Base-by-base conservation (phyloP, 495 filamentous ascomycete species). In the Physcia stellaris region DNA sequence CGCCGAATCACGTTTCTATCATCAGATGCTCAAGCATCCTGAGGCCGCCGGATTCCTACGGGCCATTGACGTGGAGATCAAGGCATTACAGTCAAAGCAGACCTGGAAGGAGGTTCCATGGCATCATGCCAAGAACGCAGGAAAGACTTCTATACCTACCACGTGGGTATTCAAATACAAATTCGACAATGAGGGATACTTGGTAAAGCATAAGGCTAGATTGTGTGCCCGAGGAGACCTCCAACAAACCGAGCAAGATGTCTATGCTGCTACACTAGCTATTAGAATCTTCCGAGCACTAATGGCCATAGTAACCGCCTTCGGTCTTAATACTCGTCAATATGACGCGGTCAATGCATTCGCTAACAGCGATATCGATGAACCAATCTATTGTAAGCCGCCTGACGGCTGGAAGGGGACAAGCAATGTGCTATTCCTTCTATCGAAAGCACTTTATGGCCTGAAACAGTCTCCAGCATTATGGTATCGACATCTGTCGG, bases 311-410 rank as follows among this genome's bases (percentile, higher is more conserved):
- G 40, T 44, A 4, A 47, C 53, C n/a, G 47, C 40, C 21, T 57
- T 52, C 37, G 37, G 53, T 33, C 46, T 57, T 10, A 49, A 57
- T 35, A 39, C 39, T n/a, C 32, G 26, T 2, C 43, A 57, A 34
- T 47, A 33, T 16, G 46, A 59, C 37, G 45, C 47, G 16, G 43
- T 57, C 12, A 59, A 49, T 35, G 54, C 57, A 1, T 59, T 61
- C n/a, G 32, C 12, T 2, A 35, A 35, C 17, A 15, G n/a, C 32
- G 32, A 35, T 10, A 35, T 35, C 22, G 17, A 35, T 20, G 32
- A 35, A 16, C 9, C 18, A 38, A 28, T 12, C 12, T 38, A 38
- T 24, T 24, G 16, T 17, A 24, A 7, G 5, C 16, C n/a, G 16
- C 19, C 35, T 10, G n/a, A 38, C 3, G 18, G 35, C 11, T 38